These are phyloP conservation scores for Azolla pinnata DNA, from an alignment of 75 land plant genomes.

Conservation along the genomic window DNA sequence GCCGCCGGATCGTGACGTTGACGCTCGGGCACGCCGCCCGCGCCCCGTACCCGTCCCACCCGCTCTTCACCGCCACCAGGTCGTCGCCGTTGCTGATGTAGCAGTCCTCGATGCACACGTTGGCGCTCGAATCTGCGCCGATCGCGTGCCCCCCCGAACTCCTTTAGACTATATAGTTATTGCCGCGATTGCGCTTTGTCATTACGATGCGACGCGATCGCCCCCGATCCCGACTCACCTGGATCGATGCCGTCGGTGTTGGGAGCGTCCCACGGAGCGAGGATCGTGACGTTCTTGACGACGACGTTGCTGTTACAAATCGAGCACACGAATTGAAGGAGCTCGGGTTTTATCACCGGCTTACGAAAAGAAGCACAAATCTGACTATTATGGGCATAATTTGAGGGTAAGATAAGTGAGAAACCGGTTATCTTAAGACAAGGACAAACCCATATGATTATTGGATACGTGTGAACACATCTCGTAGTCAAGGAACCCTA, in stretches of 20 bases:
- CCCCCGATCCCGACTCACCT: constrained; percentile 33
- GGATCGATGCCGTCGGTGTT: constrained; percentile 89
- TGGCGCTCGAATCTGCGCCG: constrained; percentile 61
- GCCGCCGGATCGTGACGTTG: constrained; percentile 37
- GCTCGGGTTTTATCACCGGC: background rate
- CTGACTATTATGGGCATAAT: too few relatives aligned
- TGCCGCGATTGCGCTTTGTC: too few relatives aligned
- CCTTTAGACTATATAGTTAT: background rate
- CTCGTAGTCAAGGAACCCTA: too few relatives aligned
- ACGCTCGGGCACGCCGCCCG: constrained; percentile 42
- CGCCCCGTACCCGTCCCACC: constrained; percentile 78
- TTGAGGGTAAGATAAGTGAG: too few relatives aligned
- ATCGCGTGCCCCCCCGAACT: too few relatives aligned
- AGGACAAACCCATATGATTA: too few relatives aligned
- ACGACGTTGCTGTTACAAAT: constrained; percentile 52
- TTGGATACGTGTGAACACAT: too few relatives aligned
- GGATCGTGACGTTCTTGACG: constrained; percentile 50
- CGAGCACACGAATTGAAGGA: background rate
- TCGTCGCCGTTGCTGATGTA: constrained; percentile 74
- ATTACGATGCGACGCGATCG: too few relatives aligned
- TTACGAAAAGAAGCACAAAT: too few relatives aligned
- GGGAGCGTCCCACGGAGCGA: constrained; percentile 77
- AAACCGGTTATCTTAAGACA: too few relatives aligned
- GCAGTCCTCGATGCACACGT: constrained; percentile 74
- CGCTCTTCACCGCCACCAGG: constrained; percentile 65